Evolutionary conservation across 768 basidiomycete species (phyloP).

Genomic region (Hygrophorus pudorinus): DNA sequence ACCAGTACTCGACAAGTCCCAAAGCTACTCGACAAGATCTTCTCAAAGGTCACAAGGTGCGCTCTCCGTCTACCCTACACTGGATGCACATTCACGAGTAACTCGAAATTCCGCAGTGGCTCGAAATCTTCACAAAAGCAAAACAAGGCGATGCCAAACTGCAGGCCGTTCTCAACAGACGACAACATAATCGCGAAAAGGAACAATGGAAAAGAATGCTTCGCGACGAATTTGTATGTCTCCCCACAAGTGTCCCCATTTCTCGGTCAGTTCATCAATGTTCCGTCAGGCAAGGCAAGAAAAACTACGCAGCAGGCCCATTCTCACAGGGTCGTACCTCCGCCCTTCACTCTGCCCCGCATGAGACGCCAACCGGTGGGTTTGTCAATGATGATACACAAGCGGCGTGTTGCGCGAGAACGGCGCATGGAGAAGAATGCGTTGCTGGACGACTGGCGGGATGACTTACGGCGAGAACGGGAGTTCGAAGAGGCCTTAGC

Average conservation of each 20-base stretch:
- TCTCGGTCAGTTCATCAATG: neutral
- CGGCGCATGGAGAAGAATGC: conserved; percentile 30
- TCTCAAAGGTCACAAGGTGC: conserved; percentile 46
- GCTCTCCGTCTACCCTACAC: conserved; percentile 11
- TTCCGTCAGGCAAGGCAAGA: conserved; percentile 42
- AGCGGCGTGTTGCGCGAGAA: conserved; percentile 27
- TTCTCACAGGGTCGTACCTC: conserved; percentile 64
- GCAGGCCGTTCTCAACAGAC: conserved; percentile 40
- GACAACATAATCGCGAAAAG: conserved; percentile 47
- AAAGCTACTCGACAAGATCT: conserved; percentile 36
- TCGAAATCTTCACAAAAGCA: conserved; percentile 47
- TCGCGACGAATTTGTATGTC: conserved; percentile 42
- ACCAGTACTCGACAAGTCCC: conserved; percentile 45
- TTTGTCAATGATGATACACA: conserved; percentile 62
- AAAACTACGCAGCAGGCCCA: conserved; percentile 46
- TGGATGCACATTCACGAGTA: neutral
- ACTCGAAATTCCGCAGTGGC: conserved; percentile 32
- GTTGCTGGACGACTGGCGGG: conserved; percentile 19
- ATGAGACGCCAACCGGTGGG: conserved; percentile 68
- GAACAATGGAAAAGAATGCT: conserved; percentile 36
- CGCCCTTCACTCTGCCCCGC: conserved; percentile 57
- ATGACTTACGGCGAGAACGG: conserved; percentile 25
- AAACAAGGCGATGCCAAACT: conserved; percentile 39
- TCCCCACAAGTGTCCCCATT: neutral
- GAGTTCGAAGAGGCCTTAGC: conserved; percentile 24